phyloP scores from a whole-genome alignment of 345 rosid genomes.

The Pugionium cornutum region DNA sequence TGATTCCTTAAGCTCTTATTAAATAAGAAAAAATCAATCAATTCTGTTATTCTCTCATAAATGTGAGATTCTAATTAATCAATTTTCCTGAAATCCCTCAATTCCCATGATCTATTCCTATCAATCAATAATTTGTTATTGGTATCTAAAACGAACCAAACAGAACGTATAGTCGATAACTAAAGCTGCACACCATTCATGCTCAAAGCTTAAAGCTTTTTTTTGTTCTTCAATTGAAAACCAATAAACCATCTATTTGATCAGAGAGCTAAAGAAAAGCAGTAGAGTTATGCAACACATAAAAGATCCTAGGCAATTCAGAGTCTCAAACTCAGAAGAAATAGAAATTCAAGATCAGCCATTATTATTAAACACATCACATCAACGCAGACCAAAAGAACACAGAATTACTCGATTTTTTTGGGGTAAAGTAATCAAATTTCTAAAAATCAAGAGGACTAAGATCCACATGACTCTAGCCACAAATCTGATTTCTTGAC shows the following conservation, averaged over 20 bases:
- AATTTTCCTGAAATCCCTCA: neutral
- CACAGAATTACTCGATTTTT: neutral
- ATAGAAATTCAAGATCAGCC: slow-evolving; percentile 16
- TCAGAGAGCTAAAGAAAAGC: neutral
- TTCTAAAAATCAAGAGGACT: slow-evolving; percentile 1
- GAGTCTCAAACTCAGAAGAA: neutral
- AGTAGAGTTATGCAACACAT: neutral
- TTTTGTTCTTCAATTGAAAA: too few relatives aligned
- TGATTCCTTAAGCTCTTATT: neutral
- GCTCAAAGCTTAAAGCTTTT: too few relatives aligned
- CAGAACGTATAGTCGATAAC: neutral
- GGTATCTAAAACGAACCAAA: neutral
- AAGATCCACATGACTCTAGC: slow-evolving; percentile 18
- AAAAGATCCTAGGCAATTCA: slow-evolving; percentile 1
- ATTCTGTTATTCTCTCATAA: neutral
- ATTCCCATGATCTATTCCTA: neutral
- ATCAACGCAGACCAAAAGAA: neutral
- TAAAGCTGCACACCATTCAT: too few relatives aligned
- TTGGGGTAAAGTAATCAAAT: neutral
- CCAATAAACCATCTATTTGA: neutral
- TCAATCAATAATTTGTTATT: neutral
- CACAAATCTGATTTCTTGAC: slow-evolving; percentile 17
- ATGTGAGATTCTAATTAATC: slow-evolving; percentile 11
- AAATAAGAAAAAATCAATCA: neutral
- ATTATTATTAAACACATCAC: neutral